phyloP scores from a whole-genome alignment of 371 early-diverging fungal species.

The Mucor indicus region DNA sequence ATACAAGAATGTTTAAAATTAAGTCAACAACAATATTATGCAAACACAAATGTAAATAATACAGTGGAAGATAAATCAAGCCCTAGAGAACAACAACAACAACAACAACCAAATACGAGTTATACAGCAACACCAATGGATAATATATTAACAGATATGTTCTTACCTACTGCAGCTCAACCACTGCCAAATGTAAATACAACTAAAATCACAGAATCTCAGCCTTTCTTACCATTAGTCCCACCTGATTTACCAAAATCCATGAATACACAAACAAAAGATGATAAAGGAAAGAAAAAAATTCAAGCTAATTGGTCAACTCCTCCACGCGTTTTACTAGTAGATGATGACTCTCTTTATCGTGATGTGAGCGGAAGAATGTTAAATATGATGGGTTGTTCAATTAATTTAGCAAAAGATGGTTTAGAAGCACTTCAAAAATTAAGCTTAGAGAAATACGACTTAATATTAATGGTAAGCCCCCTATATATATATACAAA shows the following conservation, averaged over 20 bases:
- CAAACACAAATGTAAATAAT: not conserved
- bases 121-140: conserved; percentile 5
- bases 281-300: conserved; percentile 22
- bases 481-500: not conserved
- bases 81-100: not conserved
- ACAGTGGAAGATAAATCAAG: not conserved
- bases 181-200: not conserved
- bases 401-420: conserved; percentile 70
- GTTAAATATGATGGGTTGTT: conserved; percentile 70
- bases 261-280: too few relatives aligned
- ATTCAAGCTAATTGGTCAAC: conserved; percentile 51
- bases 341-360: conserved; percentile 75
- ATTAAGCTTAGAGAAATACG: conserved; percentile 64
- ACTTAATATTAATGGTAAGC: conserved; percentile 75
- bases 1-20: conserved; percentile 60
- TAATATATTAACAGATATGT: conserved; percentile 14
- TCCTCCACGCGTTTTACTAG: conserved; percentile 71
- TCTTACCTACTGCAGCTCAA: conserved; percentile 9
- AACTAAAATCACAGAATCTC: not conserved
- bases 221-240: too few relatives aligned
- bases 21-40: not conserved
- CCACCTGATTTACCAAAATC: too few relatives aligned
- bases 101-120: not conserved
- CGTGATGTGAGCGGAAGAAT: conserved; percentile 61
- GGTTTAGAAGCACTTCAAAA: conserved; percentile 70